Evolutionary conservation across 768 basidiomycete species (phyloP), one percentile per base, ranked within the genome.

Genomic region (Amylocystis lapponica): DNA sequence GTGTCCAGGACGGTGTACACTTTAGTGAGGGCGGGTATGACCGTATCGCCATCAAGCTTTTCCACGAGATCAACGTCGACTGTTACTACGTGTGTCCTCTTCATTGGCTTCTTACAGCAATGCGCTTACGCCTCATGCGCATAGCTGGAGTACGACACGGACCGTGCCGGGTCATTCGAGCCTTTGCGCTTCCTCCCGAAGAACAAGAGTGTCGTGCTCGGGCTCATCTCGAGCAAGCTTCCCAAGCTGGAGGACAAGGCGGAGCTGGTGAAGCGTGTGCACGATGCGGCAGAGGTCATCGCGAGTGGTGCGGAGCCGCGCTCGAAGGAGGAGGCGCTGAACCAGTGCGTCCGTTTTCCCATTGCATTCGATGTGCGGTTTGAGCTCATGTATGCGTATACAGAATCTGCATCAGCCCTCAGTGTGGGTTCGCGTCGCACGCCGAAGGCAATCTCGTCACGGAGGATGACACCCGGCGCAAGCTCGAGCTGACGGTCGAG

Each of bases 141-240:
- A 12, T 39, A 59, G 77, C 68, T 83, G 29, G 79, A 81, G 60
- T 82, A 79, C 56, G 80, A 83, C 58, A 76, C 73, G n/a, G 72
- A 72, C 48, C 76, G 79, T 36, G 71, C 78, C 2, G 81, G 81
- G 21, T 70, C 75, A 45, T 81, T 81, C 50, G 52, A 65, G 45
- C 76, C 79, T n/a, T 67, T 81, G 12, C 72, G 65, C 56, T 55
- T 66, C 48, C 64, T 81, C 10, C 79, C 79, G 1, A 57, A 62
- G 32, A 52, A 68, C 51, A 72, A 72, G 46, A 54, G 57, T 8
- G 53, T 70, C 39, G 63, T 73, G 27, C 60, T 73, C 26, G 71
- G 72, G 17, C 57, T 73, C 22, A 53, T 73, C 33, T 70, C 72
- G 3, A 67, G 67, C 22, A 74, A 73, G 53, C 59, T 70, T 45